A percentile compares a stretch with the other conserved stretches of the same genome.
These are phyloP conservation scores for Porcisia hertigi DNA, from an alignment of 208 protist genomes.

Conservation along the genomic window DNA sequence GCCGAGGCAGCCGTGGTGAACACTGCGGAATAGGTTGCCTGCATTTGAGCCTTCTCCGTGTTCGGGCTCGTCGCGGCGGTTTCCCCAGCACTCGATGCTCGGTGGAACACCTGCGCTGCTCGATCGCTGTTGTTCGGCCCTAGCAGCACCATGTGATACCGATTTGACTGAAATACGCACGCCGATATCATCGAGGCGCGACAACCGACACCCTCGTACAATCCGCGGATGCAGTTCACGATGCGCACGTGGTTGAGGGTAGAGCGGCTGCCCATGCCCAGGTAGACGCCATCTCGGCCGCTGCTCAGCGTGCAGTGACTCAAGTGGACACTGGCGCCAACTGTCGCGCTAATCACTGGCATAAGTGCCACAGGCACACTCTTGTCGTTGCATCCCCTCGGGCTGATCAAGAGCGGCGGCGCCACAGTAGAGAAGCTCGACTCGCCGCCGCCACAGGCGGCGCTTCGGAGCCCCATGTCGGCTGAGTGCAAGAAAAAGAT, in stretches of 20 bases:
- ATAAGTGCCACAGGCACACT: slow-evolving; percentile 2
- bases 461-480: slow-evolving; percentile 11
- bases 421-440: neutral
- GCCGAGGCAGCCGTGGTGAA: slow-evolving; percentile 6
- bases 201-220: slow-evolving; percentile 73
- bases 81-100: neutral
- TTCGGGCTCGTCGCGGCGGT: neutral
- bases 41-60: neutral
- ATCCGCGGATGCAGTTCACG: slow-evolving; percentile 56
- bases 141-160: slow-evolving; percentile 61
- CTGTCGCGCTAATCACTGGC: slow-evolving; percentile 49
- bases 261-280: slow-evolving; percentile 48
- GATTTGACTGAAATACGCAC: slow-evolving; percentile 52
- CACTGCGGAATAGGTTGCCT: neutral
- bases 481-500: slow-evolving; percentile 42
- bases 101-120: slow-evolving; percentile 5
- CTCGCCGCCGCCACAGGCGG: neutral
- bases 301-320: slow-evolving; percentile 47
- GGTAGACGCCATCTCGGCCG: slow-evolving; percentile 67
- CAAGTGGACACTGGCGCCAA: slow-evolving; percentile 36
- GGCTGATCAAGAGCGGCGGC: neutral
- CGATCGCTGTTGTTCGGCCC: slow-evolving; percentile 33
- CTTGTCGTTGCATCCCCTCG: neutral
- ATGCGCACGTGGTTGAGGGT: slow-evolving; percentile 33
- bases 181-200: slow-evolving; percentile 14